Evolutionary conservation across 257 asterid species (phyloP), one percentile per base, ranked within the genome.

Genomic region (Solanum chilense): DNA sequence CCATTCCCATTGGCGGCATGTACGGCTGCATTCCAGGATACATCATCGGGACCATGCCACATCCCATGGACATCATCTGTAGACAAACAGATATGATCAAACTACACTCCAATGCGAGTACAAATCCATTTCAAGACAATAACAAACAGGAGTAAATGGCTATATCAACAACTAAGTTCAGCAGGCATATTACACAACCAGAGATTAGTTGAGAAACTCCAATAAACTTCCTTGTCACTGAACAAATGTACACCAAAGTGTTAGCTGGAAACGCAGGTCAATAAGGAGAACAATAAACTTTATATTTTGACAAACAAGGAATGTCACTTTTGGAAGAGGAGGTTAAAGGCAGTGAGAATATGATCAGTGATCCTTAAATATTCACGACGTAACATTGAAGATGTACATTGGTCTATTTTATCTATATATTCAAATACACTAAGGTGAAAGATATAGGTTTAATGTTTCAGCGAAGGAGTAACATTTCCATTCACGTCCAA

Each of bases 1-100:
- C 94, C 91, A 93, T 81, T 1, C 94, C 95, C 94, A 93, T 93
- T 45, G 93, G 88, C 3, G 94, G 92, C 92, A 93, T 91, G 93
- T 91, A 96, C 76, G 91, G 98, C 90, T 95, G 99, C 91, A 93
- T 87, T 23, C 95, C 95, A 3, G 97, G 97, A 90, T 93, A 95
- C 94, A 95, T 92, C 95, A 96, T 91, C 4, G 99, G 99, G 37
- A 95, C 89, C 96, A 96, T 93, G 71, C 97, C 92, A 64, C 94
- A 93, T n/a, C 98, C 96, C 98, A 95, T 91, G 11, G 98, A 93
- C 98, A 93, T 92, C 98, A 96, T 94, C 99, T 96, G 92, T 78
- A 89, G 25, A 88, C 39, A 52, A 47, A n/a, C 56, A 78, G 85
- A 78, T 42, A n/a, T 18, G 45, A 69, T 75, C 85, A 80, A 29